Base-by-base conservation (phyloP, 352 stramenopile genomes). In the Phytophthora aleatoria region DNA sequence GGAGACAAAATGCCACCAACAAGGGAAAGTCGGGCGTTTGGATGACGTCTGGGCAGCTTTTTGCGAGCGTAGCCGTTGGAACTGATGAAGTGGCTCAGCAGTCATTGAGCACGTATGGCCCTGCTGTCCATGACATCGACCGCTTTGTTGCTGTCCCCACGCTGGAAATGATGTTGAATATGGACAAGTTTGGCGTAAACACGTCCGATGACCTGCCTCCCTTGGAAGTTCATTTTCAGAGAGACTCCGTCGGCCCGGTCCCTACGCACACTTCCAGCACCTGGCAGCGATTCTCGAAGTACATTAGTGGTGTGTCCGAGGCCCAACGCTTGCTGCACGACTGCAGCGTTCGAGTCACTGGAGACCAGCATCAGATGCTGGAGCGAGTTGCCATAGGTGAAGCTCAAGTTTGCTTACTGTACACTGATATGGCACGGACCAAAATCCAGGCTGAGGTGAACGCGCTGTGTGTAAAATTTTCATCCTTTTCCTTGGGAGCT, bases 11-110 rank as follows among this genome's bases (percentile, higher is more conserved):
- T 55, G 26, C 41, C 3, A 63, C 11, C 10, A 63, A 36, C 30
- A n/a, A 50, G 33, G 5, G 39, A 49, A 47, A 47, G 43, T 69
- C 64, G 51, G 71, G 72, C 20, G 42, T 83, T 42, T 94, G 83
- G 83, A 33, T 81, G 30, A 69, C 71, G 5, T 77, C 79, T 41
- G 83, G 83, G 5, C 79, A 94, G 64, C 42, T 87, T 47, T 94
- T 94, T 47, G 75, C 61, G 9, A 93, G 78, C 44, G 49, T 86
- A 3, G 59, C 70, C 5, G 28, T 89, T 35, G 79, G 79, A 36
- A 64, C 15, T 6, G 51, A 61, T 42, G 76, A 81, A 26, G 57
- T 56, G 10, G 20, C 38, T n/a, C 64, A 66, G 26, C 67, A 73
- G 28, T 55, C 64, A 3, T 43, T 79, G 9, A 31, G n/a, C 39